Base-by-base conservation (phyloP, 768 basidiomycete genomes). In the Amanita rubescens region DNA sequence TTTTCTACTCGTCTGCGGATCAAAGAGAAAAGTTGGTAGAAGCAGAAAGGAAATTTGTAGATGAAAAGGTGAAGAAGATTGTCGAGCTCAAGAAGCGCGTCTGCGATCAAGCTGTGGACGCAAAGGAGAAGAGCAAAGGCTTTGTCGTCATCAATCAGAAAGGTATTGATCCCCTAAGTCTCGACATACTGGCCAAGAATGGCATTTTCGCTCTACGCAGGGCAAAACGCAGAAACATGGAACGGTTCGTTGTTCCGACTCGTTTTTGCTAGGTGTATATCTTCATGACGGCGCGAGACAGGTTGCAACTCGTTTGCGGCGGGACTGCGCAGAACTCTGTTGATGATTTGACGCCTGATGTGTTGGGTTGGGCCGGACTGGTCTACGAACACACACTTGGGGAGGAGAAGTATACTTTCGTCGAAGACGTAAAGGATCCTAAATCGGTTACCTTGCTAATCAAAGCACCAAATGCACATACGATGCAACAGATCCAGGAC, bases 91-190 rank as follows among this genome's bases (percentile, higher is more conserved):
- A 99, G 72, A 91, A 94, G 65, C 76, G 84, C 46, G 95, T 98
- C 1, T 99, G 96, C 67, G 96, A 99, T 67, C 90, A 92, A 67
- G 84, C 85, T 14, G 82, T 96, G 17, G 88, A 87, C 60, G 78
- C 81, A 17, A 85, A 82, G 58, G 87, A 89, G 71, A 88, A 88
- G 68, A 76, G 71, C 59, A 94, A 90, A 69, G 84, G 75, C 64
- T 97, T 99, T 65, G 95, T 98, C 47, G 70, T 98, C 51, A 87
- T 99, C 72, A 99, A 98, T 69, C 96, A 99, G 71, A 99, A 99
- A 70, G 96, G 96, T 58, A 99, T 99, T 59, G 96, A 99, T 68
- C 96, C 96, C 5, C 80, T 99, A 66, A 91, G 88, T 62, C 77
- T 99, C 53, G 96, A 99, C 69, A 85, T 98, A 38, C 75, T 99